A percentile compares a stretch with the other conserved stretches of the same genome.
These are phyloP conservation scores for Aspergillus ibericus DNA, from an alignment of 2,329 filamentous ascomycete genomes.

Conservation along the genomic window DNA sequence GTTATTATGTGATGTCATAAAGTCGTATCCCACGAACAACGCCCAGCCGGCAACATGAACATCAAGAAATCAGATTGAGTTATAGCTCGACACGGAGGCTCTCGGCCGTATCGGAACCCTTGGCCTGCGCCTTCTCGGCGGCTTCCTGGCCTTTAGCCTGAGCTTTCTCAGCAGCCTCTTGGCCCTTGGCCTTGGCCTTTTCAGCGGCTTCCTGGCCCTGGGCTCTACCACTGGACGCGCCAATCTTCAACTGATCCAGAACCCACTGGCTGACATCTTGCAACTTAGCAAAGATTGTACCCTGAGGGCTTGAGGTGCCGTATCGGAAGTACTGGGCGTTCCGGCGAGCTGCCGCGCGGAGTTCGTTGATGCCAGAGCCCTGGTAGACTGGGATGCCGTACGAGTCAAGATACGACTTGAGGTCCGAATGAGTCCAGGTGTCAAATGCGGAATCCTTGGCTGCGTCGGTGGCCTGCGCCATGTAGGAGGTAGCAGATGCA, in stretches of 20 bases:
- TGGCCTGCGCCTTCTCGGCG: slow-evolving; percentile 42
- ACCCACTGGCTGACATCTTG: slow-evolving; percentile 49
- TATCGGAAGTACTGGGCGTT: slow-evolving; percentile 76
- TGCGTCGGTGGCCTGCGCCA: slow-evolving; percentile 63
- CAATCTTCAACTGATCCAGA: slow-evolving; percentile 50
- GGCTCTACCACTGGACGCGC: slow-evolving; percentile 48
- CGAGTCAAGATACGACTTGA: slow-evolving; percentile 77
- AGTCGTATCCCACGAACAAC: slow-evolving; percentile 4
- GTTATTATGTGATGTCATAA: slow-evolving; percentile 7
- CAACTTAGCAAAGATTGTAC: slow-evolving; percentile 66
- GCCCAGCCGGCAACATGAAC: neutral
- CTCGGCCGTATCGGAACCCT: slow-evolving; percentile 54
- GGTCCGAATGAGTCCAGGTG: slow-evolving; percentile 68
- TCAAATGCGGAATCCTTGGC: slow-evolving; percentile 69
- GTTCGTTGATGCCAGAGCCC: slow-evolving; percentile 66
- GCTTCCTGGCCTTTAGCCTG: slow-evolving; percentile 53
- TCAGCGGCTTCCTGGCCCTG: slow-evolving; percentile 52
- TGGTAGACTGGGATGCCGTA: slow-evolving; percentile 71
- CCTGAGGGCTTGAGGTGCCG: slow-evolving; percentile 66
- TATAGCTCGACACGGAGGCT: slow-evolving; percentile 34
- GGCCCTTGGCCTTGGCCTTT: slow-evolving; percentile 44
- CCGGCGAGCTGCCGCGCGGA: slow-evolving; percentile 69
- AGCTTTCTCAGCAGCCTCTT: slow-evolving; percentile 40
- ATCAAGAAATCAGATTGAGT: slow-evolving; percentile 6
- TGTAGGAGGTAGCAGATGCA: slow-evolving; percentile 70